These are phyloP conservation scores for Hypoxylon sp. DNA, from an alignment of 2,329 filamentous ascomycete species.

Conservation along the genomic window DNA sequence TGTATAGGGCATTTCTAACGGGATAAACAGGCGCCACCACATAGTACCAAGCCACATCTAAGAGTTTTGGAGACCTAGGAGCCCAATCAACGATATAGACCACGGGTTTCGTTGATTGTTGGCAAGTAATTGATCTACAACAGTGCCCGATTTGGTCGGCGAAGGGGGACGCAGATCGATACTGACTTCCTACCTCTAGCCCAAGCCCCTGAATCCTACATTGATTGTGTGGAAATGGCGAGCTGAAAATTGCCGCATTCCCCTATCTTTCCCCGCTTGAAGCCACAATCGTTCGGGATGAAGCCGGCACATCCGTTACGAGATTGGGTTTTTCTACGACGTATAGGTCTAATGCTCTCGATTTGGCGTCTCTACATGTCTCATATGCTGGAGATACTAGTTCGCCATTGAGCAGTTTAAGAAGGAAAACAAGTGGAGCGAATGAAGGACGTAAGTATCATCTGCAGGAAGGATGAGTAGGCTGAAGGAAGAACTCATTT, in stretches of 20 bases:
- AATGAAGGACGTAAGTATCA: not conserved
- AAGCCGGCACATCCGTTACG: not conserved
- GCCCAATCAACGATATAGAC: not conserved
- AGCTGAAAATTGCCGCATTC: not conserved
- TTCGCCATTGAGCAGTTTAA: not conserved
- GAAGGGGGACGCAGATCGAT: not conserved
- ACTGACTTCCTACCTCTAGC: not conserved
- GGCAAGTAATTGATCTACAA: not conserved
- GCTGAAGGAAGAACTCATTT: not conserved
- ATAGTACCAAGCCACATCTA: not conserved
- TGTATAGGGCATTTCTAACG: not conserved
- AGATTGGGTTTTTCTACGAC: conserved; percentile 1
- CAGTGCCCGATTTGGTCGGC: not conserved
- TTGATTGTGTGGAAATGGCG: not conserved
- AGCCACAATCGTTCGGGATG: not conserved
- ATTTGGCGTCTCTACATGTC: not conserved
- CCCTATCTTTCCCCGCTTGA: not conserved
- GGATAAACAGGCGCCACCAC: not conserved
- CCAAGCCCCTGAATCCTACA: not conserved
- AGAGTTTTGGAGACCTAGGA: not conserved
- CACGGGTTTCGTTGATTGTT: not conserved
- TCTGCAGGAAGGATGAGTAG: not conserved
- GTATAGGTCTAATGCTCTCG: not conserved
- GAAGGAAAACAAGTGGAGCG: not conserved
- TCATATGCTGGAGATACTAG: not conserved